Percentiles rank a stretch among this genome's conserved stretches.
Conservation (phyloP, 2,329 filamentous ascomycete species). For the Colletotrichum sp. region DNA sequence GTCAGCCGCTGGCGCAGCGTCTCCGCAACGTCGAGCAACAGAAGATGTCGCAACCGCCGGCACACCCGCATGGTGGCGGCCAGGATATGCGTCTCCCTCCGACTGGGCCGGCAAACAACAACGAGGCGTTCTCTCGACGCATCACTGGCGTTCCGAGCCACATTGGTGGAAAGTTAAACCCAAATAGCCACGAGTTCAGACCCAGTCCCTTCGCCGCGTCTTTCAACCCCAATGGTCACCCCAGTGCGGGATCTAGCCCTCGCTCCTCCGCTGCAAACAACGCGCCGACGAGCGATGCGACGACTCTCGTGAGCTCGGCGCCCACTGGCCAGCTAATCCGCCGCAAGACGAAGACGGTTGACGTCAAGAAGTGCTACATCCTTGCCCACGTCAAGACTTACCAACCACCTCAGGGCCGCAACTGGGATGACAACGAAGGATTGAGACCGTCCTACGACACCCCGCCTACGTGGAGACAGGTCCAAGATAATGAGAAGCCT, state of each 20-base stretch:
- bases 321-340: slow-evolving; percentile 60
- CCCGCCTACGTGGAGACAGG: slow-evolving; percentile 80
- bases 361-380: slow-evolving; percentile 71
- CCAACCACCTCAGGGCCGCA: slow-evolving; percentile 56
- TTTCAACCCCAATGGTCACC: slow-evolving; percentile 75
- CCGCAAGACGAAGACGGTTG: slow-evolving; percentile 75
- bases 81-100: slow-evolving; percentile 75
- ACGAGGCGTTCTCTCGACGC: slow-evolving; percentile 59
- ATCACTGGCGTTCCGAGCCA: slow-evolving; percentile 56
- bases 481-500: slow-evolving; percentile 70
- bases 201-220: slow-evolving; percentile 81
- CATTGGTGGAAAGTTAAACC: slow-evolving; percentile 64
- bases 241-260: slow-evolving; percentile 77
- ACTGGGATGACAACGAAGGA: slow-evolving; percentile 80
- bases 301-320: slow-evolving; percentile 12
- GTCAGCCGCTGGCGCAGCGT: slow-evolving; percentile 51
- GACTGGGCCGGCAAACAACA: slow-evolving; percentile 71
- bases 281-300: slow-evolving; percentile 22
- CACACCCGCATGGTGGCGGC: slow-evolving; percentile 56
- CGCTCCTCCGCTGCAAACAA: slow-evolving; percentile 63
- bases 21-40: slow-evolving; percentile 59
- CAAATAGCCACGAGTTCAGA: slow-evolving; percentile 78
- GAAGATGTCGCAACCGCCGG: slow-evolving; percentile 49
- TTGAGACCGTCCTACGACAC: slow-evolving; percentile 86
- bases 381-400: slow-evolving; percentile 59